Evolutionary conservation across 2,329 filamentous ascomycete genomes (phyloP).

Genomic region (Botryotinia convoluta): DNA sequence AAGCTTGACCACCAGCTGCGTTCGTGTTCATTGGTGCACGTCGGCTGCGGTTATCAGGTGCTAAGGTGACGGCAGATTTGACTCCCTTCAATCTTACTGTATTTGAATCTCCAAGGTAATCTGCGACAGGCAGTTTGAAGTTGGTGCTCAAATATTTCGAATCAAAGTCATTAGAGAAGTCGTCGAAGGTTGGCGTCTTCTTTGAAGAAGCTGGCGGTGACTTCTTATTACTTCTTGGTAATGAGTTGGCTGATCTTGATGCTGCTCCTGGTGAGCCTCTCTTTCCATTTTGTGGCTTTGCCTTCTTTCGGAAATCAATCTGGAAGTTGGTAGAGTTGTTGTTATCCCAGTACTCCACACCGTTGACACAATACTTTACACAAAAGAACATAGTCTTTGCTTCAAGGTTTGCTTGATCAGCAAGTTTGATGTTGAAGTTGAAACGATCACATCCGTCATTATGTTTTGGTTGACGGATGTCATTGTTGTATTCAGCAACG

Average conservation of each 20-base stretch:
- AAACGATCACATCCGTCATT: conserved; percentile 79
- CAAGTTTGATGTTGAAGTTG: conserved; percentile 88
- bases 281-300: conserved; percentile 60
- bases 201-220: conserved; percentile 47
- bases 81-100: conserved; percentile 65
- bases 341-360: conserved; percentile 93
- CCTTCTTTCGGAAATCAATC: conserved; percentile 84
- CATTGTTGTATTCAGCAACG: conserved; percentile 79
- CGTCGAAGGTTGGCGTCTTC: conserved; percentile 59
- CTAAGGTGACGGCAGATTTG: conserved; percentile 58
- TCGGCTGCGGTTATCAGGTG: conserved; percentile 41
- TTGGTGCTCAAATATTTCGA: conserved; percentile 45
- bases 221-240: conserved; percentile 66
- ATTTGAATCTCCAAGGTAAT: conserved; percentile 61
- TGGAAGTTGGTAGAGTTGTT: conserved; percentile 87
- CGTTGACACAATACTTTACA: conserved; percentile 80
- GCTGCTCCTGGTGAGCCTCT: conserved; percentile 50
- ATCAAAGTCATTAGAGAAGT: conserved; percentile 60
- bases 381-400: conserved; percentile 91
- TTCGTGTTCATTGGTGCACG: conserved; percentile 47
- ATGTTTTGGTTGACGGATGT: conserved; percentile 65
- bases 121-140: conserved; percentile 59
- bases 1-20: conserved; percentile 61
- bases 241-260: conserved; percentile 50
- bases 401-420: conserved; percentile 87